These are phyloP conservation scores for Rhodotorula sp. DNA, from an alignment of 1,284 basidiomycete genomes.

Conservation along the genomic window DNA sequence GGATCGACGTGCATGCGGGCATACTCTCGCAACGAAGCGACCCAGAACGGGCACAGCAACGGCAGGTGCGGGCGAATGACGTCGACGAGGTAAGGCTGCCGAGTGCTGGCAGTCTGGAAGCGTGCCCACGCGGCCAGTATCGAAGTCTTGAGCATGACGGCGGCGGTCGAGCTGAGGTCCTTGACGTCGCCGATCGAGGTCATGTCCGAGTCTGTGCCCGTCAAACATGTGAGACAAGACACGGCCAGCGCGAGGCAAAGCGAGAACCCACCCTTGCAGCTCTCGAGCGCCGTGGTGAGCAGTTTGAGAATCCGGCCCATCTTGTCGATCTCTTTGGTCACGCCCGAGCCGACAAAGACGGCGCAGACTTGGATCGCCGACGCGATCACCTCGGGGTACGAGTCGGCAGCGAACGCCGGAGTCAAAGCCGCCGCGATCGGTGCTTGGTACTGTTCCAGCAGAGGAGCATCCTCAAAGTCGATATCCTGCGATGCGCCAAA, in stretches of 20 bases:
- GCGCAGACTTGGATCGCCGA: slow-evolving; percentile 92
- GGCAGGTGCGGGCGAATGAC: slow-evolving; percentile 80
- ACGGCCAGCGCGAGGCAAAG: neutral
- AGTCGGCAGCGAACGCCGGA: slow-evolving; percentile 90
- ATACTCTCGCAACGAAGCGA: slow-evolving; percentile 84
- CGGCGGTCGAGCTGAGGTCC: slow-evolving; percentile 86
- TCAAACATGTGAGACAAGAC: slow-evolving; percentile 5
- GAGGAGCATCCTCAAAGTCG: slow-evolving; percentile 81
- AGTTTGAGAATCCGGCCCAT: slow-evolving; percentile 95
- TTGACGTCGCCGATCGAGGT: slow-evolving; percentile 81
- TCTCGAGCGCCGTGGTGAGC: slow-evolving; percentile 71
- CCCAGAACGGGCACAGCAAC: slow-evolving; percentile 79
- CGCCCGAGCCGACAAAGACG: slow-evolving; percentile 91
- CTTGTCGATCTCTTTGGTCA: slow-evolving; percentile 79
- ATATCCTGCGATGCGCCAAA: slow-evolving; percentile 86
- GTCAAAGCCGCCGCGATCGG: slow-evolving; percentile 98
- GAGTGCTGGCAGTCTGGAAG: slow-evolving; percentile 72
- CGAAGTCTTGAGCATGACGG: slow-evolving; percentile 90
- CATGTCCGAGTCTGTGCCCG: slow-evolving; percentile 68
- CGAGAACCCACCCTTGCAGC: slow-evolving; percentile 69
- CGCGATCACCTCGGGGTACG: slow-evolving; percentile 90
- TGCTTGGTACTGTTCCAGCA: slow-evolving; percentile 98
- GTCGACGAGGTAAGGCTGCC: slow-evolving; percentile 72
- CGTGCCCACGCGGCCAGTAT: slow-evolving; percentile 95
- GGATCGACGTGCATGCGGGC: slow-evolving; percentile 85